Base-by-base conservation (phyloP, 1,139 yeast genomes). In the Magnusiomyces clavatus region DNA sequence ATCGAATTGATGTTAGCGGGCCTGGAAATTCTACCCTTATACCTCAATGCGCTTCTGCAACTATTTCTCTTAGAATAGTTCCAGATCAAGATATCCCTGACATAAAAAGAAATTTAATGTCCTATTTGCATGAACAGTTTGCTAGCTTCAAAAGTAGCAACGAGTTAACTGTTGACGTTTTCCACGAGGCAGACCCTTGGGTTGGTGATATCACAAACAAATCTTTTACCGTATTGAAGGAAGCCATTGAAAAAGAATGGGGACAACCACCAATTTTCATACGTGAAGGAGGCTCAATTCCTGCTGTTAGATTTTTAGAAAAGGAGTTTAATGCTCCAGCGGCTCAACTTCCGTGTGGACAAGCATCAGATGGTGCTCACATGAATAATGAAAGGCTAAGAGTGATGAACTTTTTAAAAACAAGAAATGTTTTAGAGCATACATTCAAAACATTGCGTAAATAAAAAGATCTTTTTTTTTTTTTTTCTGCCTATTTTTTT, bases 221-320 rank as follows among this genome's bases (percentile, higher is more conserved):
- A 43, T 87, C 90, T 1, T 92, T 86, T 66, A 70, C 77, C 34
- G 86, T 86, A 48, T 72, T 90, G 38, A 67, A 70, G 44, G 65
- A 70, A 5, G 82, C 82, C 53, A 83, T 94, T 92, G 80, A 77
- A 8, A 38, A 24, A 12, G 54, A 51, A 38, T 71, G 77, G 67
- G 73, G 73, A 4, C 75, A 76, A 35, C 82, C 81, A 51, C 97
- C 97, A 0, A 71, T 92, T 46, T 83, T 82, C 56, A 87, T 92
- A 46, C 78, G 97, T 58, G 98, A 92, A 70, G 98, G 98, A 55
- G 98, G 98, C 0, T 86, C 96, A 0, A 89, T 92, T 64, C 97
- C 98, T 1, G 83, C 92, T 13, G 82, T 94, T 6, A 70, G 97
- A 55, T 85, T 85, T 57, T 71, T 92, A 59, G 98, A 92, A 62